phyloP scores from a whole-genome alignment of 73 alveolate species.

The Paramecium pentaurelia region DNA sequence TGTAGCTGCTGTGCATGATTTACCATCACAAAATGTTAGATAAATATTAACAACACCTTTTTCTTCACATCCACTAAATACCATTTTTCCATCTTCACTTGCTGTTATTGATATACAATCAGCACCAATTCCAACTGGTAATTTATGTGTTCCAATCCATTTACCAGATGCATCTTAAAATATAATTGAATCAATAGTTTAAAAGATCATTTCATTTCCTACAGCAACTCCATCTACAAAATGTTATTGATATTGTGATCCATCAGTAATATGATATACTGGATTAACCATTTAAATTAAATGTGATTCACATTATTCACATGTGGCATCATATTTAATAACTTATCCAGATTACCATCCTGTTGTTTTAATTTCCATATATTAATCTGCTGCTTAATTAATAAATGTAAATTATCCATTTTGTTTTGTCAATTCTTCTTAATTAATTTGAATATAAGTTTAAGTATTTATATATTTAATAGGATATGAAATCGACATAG shows the following conservation, averaged over 20 bases:
- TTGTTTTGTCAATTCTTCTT: background rate
- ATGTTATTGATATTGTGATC: background rate
- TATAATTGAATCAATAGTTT: background rate
- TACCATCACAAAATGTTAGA: background rate
- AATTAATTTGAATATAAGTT: background rate
- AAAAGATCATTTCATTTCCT: background rate
- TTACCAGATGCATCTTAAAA: background rate
- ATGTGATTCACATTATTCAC: background rate
- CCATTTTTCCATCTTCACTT: background rate
- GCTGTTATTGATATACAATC: background rate
- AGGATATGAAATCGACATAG: background rate
- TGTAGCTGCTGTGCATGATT: background rate
- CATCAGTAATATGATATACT: slow-evolving; percentile 5
- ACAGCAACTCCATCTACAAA: background rate
- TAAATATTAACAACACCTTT: background rate
- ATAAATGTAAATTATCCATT: background rate
- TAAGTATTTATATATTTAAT: background rate
- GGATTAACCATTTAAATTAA: background rate
- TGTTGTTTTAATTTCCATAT: background rate
- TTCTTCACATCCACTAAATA: background rate
- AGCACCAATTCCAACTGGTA: background rate
- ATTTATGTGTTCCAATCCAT: background rate
- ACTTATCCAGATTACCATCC: slow-evolving; percentile 34
- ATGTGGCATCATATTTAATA: background rate
- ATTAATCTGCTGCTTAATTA: background rate